A percentile compares a stretch with the other conserved stretches of the same genome.
Evolutionary conservation across 2,329 filamentous ascomycete genomes (phyloP).

Genomic region (Arthroderma sp.): DNA sequence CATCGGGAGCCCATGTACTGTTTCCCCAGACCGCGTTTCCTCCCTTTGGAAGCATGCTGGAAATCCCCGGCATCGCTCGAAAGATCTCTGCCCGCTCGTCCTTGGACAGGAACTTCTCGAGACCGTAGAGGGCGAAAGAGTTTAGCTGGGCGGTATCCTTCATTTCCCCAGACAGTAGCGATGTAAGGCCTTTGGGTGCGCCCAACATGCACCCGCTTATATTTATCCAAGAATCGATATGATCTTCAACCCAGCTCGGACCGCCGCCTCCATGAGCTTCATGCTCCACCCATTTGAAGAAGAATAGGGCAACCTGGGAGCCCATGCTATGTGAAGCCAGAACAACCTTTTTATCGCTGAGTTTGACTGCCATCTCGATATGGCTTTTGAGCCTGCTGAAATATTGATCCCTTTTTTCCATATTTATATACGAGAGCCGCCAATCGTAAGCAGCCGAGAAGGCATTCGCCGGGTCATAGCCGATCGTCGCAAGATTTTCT

Average conservation of each 20-base stretch:
- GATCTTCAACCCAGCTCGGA: slow-evolving; percentile 72
- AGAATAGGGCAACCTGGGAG: slow-evolving; percentile 77
- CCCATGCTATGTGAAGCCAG: slow-evolving; percentile 95
- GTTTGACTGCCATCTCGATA: slow-evolving; percentile 69
- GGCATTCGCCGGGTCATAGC: slow-evolving; percentile 74
- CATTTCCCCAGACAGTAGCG: slow-evolving; percentile 92
- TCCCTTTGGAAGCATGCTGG: slow-evolving; percentile 90
- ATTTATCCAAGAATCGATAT: slow-evolving; percentile 95
- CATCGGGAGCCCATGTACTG: slow-evolving; percentile 73
- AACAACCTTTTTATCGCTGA: slow-evolving; percentile 65
- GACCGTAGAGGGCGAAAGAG: slow-evolving; percentile 86
- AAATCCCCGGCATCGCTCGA: slow-evolving; percentile 91
- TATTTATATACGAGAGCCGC: slow-evolving; percentile 78
- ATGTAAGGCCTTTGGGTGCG: slow-evolving; percentile 78
- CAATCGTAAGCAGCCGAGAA: slow-evolving; percentile 72
- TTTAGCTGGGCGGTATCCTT: slow-evolving; percentile 95
- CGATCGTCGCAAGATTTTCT: slow-evolving; percentile 88
- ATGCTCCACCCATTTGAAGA: slow-evolving; percentile 70
- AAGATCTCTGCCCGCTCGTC: slow-evolving; percentile 89
- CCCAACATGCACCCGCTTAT: slow-evolving; percentile 97
- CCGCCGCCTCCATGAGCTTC: slow-evolving; percentile 68
- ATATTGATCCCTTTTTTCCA: slow-evolving; percentile 84
- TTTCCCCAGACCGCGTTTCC: slow-evolving; percentile 95
- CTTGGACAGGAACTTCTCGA: slow-evolving; percentile 87
- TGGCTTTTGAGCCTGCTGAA: slow-evolving; percentile 82